Evolutionary conservation across 2,329 filamentous ascomycete species (phyloP), one percentile per base, ranked within the genome.

Genomic region (Hymenoscyphus albidus): DNA sequence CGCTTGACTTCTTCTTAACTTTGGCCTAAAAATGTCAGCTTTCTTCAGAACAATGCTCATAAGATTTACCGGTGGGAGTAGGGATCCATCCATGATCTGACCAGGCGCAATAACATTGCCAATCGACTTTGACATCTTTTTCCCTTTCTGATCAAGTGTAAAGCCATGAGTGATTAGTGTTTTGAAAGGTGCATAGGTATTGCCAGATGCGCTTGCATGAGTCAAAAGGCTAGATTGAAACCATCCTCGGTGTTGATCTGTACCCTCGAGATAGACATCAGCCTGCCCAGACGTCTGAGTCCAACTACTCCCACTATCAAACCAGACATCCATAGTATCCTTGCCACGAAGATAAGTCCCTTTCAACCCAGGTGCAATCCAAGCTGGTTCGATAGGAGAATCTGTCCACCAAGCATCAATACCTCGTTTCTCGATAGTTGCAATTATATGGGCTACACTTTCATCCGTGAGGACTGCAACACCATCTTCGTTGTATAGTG

Each of bases 261-360:
- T 91, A 39, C 95, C 95, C 79, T 99, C 95, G 2, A 98, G 84
- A 74, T 96, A 98, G 31, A 98, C 84, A 75, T 99, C 93, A 0
- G 92, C 92, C 31, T 76, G 88, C 69, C 75, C 73, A 9, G 76
- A 71, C 35, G 79, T 81, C 74, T 85, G 82, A 3, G 82, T 90
- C 95, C 95, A 99, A 73, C 92, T 97, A 59, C 91, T 97, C 5
- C 95, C 95, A 70, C 95, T 98, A 76, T 99, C 95, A 71, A 99
- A 99, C 95, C 95, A 99, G 10, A 99, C 95, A 76, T 99, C 95
- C 95, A 99, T 99, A 0, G 95, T 99, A 73, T 99, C 95, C 55
- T 82, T 91, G 14, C 94, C 94, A 67, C 95, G 89, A 58, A 84
- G 81, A 74, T 89, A 95, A 5, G 79, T 74, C 9, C 81, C 80